Percentiles rank a stretch among this genome's conserved stretches.
Conservation (phyloP, 495 filamentous ascomycete species). For the Aspergillus haitiensis region DNA sequence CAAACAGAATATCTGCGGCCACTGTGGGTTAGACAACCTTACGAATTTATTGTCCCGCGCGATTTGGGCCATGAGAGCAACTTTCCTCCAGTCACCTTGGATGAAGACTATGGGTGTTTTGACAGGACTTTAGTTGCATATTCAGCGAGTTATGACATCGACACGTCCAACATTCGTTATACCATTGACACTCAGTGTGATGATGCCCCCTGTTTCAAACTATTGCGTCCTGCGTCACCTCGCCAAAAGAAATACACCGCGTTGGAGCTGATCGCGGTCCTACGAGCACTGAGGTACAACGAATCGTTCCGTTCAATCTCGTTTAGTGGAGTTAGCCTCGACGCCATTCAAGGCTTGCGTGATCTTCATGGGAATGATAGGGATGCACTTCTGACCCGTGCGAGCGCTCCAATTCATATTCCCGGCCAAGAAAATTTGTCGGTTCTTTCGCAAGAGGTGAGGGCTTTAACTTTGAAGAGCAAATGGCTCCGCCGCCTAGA, state of each 20-base stretch:
- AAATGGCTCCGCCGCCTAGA: conserved; percentile 62
- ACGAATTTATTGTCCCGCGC: conserved; percentile 61
- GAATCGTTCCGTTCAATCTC: conserved; percentile 85
- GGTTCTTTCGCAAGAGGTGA: conserved; percentile 70
- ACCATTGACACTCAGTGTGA: conserved; percentile 73
- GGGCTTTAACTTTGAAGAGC: conserved; percentile 68
- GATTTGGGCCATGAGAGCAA: conserved; percentile 61
- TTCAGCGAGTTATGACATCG: conserved; percentile 72
- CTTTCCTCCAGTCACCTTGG: conserved; percentile 59
- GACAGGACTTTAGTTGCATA: conserved; percentile 85
- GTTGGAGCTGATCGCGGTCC: conserved; percentile 78
- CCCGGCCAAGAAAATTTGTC: conserved; percentile 59
- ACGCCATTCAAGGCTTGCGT: conserved; percentile 59
- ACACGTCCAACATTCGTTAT: conserved; percentile 73
- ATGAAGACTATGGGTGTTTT: conserved; percentile 77
- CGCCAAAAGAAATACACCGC: conserved; percentile 60
- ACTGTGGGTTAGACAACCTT: conserved; percentile 72
- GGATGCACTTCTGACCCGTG: conserved; percentile 58
- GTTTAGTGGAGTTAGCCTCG: conserved; percentile 73
- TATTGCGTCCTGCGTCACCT: conserved; percentile 65
- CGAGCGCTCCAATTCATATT: conserved; percentile 56
- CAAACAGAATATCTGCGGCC: conserved; percentile 79
- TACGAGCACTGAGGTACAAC: conserved; percentile 88
- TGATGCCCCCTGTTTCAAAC: conserved; percentile 78
- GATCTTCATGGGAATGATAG: conserved; percentile 65